Evolutionary conservation across 345 rosid genomes (phyloP), one percentile per base, ranked within the genome.

Genomic region (Citrus reticulata): DNA sequence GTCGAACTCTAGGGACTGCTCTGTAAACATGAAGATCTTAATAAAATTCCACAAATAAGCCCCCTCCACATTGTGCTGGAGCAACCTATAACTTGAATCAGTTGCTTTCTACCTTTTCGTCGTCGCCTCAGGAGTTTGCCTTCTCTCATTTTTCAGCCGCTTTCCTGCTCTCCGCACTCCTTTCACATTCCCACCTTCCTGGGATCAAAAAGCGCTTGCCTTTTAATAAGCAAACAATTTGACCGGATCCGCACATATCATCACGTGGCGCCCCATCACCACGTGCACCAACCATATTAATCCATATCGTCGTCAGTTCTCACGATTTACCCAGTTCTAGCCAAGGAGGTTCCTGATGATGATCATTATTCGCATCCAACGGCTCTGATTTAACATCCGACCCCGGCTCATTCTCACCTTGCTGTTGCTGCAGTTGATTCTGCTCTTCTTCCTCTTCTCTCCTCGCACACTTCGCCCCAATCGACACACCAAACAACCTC

Each of bases 401-500:
- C 13, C 81, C 82, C 5, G 70, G 54, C 42, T 79, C 84, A 24
- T 17, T 34, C 30, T 30, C 3, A 30, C 32, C 32, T 30, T 30
- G 32, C 32, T 30, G 32, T 30, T 30, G 32, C 32, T 30, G 32
- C 32, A 30, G 32, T 30, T 30, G 32, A 30, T 30, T 30, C 32
- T 30, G 32, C 32, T 30, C 32, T 30, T 30, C 32, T 30, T 85
- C 90, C 32, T 82, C 92, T 0, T 83, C 92, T 77, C 68, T 77
- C 80, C 93, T 89, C 79, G 80, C 79, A 78, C 99, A 90, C 81
- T 95, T 95, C 11, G 77, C 72, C 58, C 99, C 98, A 5, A 95
- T 92, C 0, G 94, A 85, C 19, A 95, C 98, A 59, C 99, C 99
- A 67, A 95, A 95, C 79, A 95, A 72, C 83, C 88, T 88, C 13